Percentiles rank a stretch among this genome's conserved stretches.
Conservation (phyloP, 441 rosid species). For the Pelargonium fulgidum region DNA sequence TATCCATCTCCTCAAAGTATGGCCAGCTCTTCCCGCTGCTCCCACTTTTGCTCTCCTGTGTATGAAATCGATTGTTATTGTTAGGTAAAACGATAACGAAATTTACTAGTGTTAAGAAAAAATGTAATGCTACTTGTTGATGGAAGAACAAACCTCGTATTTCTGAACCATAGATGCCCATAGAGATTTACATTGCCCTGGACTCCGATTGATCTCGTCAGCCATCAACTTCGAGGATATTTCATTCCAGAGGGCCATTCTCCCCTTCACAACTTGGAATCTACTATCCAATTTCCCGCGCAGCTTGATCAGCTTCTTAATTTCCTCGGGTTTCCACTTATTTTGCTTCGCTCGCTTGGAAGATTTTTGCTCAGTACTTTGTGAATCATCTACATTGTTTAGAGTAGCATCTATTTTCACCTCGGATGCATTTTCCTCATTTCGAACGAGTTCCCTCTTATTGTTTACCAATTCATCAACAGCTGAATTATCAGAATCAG, state of each 20-base stretch:
- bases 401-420: conserved; percentile 26
- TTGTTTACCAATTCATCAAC: conserved; percentile 26
- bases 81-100: neutral
- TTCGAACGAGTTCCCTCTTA: conserved; percentile 20
- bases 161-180: conserved; percentile 85
- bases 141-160: conserved; percentile 52
- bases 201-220: conserved; percentile 60
- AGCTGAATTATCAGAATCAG: conserved; percentile 30
- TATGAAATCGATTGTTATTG: neutral
- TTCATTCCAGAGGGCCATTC: conserved; percentile 97
- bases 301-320: conserved; percentile 59
- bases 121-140: neutral
- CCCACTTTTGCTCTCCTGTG: conserved; percentile 56
- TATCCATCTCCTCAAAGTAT: conserved; percentile 61
- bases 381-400: conserved; percentile 36
- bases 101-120: neutral
- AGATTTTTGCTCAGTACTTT: conserved; percentile 39
- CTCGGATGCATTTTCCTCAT: conserved; percentile 22
- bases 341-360: conserved; percentile 43
- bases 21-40: conserved; percentile 47
- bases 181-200: conserved; percentile 79
- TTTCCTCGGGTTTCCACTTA: conserved; percentile 87
- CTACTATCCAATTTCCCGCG: conserved; percentile 60
- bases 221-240: conserved; percentile 51
- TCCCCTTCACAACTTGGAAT: conserved; percentile 70